Conservation (phyloP, 2,329 filamentous ascomycete genomes). For the Didymella glomerata region DNA sequence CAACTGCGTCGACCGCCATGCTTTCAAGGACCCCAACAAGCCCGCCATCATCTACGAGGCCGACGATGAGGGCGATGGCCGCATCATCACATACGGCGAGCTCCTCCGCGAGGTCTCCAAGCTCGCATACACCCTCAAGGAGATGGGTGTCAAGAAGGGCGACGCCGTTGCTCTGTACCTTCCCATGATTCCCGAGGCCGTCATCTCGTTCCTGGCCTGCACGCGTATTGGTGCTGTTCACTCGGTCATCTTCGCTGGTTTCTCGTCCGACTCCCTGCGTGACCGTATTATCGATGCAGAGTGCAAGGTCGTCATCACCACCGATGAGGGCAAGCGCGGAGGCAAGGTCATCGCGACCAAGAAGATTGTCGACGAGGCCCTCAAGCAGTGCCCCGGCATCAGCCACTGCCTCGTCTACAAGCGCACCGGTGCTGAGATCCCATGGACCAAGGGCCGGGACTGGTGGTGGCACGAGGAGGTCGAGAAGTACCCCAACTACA, state of each 20-base stretch:
- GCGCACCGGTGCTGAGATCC: constrained; percentile 91
- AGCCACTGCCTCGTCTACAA: constrained; percentile 89
- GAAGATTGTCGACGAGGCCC: constrained; percentile 97
- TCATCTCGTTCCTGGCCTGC: constrained; percentile 91
- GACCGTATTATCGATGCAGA: constrained; percentile 92
- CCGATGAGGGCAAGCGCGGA: constrained; percentile 96
- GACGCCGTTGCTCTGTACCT: constrained; percentile 97
- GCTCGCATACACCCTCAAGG: constrained; percentile 85
- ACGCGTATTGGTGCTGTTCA: constrained; percentile 92
- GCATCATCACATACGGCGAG: constrained; percentile 91
- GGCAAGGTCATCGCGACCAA: constrained; percentile 98
- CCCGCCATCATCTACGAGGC: constrained; percentile 99
- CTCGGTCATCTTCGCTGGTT: constrained; percentile 97
- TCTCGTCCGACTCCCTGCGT: constrained; percentile 93
- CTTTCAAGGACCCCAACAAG: constrained; percentile 91
- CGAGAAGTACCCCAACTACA: constrained; percentile 94
- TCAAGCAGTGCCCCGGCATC: constrained; percentile 94
- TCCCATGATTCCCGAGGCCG: constrained; percentile 97
- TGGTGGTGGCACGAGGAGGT: constrained; percentile 99
- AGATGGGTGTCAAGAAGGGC: constrained; percentile 96
- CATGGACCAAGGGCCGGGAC: constrained; percentile 88
- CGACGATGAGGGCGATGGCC: constrained; percentile 86
- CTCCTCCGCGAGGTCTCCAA: constrained; percentile 90
- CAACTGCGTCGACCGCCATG: constrained; percentile 97
- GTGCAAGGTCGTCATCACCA: constrained; percentile 94